Evolutionary conservation across 129 eudicot genomes (phyloP).

Genomic region (Flaveria sonorensis): DNA sequence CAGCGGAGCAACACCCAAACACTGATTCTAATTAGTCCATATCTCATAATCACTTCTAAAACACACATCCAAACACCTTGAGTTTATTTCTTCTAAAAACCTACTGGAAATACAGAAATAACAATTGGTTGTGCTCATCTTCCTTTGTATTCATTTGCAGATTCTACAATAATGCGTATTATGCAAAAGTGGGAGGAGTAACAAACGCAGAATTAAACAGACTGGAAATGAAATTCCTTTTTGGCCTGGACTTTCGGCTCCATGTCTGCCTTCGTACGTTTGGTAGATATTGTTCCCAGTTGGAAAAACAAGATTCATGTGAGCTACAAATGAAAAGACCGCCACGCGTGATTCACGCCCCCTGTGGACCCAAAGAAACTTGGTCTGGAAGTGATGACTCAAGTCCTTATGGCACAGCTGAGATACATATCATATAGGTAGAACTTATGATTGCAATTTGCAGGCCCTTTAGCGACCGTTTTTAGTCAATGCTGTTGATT

Average conservation of each 20-base stretch:
- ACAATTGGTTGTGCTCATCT: not conserved
- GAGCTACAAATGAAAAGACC: slow-evolving; percentile 40
- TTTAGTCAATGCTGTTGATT: slow-evolving; percentile 13
- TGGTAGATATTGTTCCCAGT: slow-evolving; percentile 48
- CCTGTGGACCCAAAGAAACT: slow-evolving; percentile 33
- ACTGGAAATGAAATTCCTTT: slow-evolving; percentile 56
- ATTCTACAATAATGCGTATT: slow-evolving; percentile 69
- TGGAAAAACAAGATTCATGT: slow-evolving; percentile 35
- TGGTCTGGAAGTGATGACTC: slow-evolving; percentile 40
- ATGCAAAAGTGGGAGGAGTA: slow-evolving; percentile 85
- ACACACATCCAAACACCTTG: not conserved
- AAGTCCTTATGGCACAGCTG: slow-evolving; percentile 28
- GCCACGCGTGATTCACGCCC: slow-evolving; percentile 22
- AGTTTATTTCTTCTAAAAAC: not conserved
- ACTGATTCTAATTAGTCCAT: not conserved
- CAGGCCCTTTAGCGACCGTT: not conserved
- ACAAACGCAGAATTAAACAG: slow-evolving; percentile 65
- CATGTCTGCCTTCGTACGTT: slow-evolving; percentile 55
- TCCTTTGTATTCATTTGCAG: slow-evolving; percentile 9
- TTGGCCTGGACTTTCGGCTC: slow-evolving; percentile 51
- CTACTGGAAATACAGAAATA: not conserved
- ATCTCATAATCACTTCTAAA: not conserved
- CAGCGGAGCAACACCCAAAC: not conserved
- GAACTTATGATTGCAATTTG: slow-evolving; percentile 2
- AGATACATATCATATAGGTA: slow-evolving; percentile 32